phyloP scores from a whole-genome alignment of 2,329 filamentous ascomycete species.

The Pseudogymnoascus sp. region DNA sequence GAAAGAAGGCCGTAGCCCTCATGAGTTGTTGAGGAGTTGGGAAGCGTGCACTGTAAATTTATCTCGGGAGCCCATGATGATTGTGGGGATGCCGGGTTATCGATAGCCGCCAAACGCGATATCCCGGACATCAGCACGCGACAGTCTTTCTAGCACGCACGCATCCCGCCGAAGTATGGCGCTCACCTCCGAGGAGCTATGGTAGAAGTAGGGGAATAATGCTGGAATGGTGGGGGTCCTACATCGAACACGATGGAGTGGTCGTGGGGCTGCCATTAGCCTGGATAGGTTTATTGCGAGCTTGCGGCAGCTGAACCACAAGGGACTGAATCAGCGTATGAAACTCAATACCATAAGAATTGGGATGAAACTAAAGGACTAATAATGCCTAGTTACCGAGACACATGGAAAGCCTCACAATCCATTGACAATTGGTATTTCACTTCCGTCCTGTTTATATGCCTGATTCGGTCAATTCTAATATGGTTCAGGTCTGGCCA shows the following conservation, averaged over 20 bases:
- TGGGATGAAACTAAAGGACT: background rate
- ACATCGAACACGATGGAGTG: slow-evolving; percentile 2
- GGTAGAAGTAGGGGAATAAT: background rate
- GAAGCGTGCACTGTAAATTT: background rate
- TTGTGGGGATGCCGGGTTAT: slow-evolving; percentile 7
- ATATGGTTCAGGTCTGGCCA: slow-evolving; percentile 53
- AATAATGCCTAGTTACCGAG: background rate
- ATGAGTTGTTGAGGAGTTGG: background rate
- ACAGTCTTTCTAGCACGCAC: background rate
- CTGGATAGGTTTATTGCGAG: slow-evolving; percentile 1
- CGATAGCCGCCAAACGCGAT: slow-evolving; percentile 9
- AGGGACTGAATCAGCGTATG: slow-evolving; percentile 4
- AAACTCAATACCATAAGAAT: background rate
- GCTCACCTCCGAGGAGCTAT: background rate
- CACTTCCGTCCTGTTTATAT: background rate
- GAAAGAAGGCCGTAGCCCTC: slow-evolving; percentile 8
- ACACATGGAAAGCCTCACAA: background rate
- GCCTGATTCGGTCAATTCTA: background rate
- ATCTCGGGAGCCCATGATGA: slow-evolving; percentile 4
- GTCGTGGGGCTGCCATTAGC: background rate
- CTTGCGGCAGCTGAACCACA: background rate
- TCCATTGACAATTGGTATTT: background rate
- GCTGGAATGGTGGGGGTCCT: slow-evolving; percentile 6
- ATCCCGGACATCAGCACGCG: slow-evolving; percentile 7
- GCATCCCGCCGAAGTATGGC: background rate